Evolutionary conservation across 1,284 basidiomycete genomes (phyloP), one percentile per base, ranked within the genome.

Genomic region (Exsudoporus floridanus): DNA sequence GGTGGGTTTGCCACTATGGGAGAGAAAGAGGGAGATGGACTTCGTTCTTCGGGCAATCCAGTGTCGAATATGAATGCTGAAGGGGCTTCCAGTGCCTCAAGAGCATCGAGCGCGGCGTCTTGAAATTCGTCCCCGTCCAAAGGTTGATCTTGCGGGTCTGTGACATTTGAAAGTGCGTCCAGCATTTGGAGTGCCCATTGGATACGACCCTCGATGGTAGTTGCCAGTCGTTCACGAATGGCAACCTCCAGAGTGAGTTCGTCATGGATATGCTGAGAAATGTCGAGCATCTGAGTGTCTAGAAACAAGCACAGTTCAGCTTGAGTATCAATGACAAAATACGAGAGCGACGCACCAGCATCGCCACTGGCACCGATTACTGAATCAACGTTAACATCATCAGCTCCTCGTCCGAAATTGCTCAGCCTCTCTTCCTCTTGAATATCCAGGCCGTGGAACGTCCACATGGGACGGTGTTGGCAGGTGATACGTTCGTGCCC

Each of bases 191-290:
- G 60, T 25, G 85, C 85, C 87, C 88, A 90, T 50, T 78, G 74
- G 31, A 90, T 80, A 41, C 87, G 78, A 13, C 81, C 79, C 59
- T 84, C 74, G 7, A 86, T 66, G 4, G 82, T 81, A 31, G 77
- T 72, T 19, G 74, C 73, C 42, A 90, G 69, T 46, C 82, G 77
- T 53, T 78, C 67, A 46, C 83, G 77, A 16, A 89, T 61, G 4
- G 77, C 73, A 37, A 90, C 81, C 63, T 90, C 88, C 27, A 86
- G 66, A 62, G 83, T 77, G 21, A 90, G 66, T 61, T 90, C 84
- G 49, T 81, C 74, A 7, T 44, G 31, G 34, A 74, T 50, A 34
- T 63, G 47, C 12, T 50, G 60, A 58, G 49, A 52, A 36, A 66
- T 41, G n/a, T 59, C 39, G 37, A 49, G 40, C 21, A 56, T 56